These are phyloP conservation scores for Globisporangium parvum DNA, from an alignment of 352 stramenopile genomes.

Conservation along the genomic window DNA sequence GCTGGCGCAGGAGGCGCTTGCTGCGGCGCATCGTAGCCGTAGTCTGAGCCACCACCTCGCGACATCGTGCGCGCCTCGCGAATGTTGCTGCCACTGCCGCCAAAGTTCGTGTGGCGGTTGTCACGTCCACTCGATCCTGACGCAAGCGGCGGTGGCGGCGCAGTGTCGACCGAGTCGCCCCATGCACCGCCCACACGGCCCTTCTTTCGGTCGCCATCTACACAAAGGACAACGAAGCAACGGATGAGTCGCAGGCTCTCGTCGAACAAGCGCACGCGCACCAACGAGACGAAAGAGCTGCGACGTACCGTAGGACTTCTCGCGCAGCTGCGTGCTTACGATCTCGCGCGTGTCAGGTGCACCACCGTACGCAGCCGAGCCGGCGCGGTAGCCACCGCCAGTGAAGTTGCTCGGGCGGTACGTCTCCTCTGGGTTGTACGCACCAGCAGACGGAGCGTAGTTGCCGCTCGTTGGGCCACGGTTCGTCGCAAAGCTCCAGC, in stretches of 20 bases:
- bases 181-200: conserved; percentile 74
- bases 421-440: conserved; percentile 80
- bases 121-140: conserved; percentile 24
- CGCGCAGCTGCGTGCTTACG: conserved; percentile 58
- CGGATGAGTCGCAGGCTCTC: not conserved
- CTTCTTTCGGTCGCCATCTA: conserved; percentile 80
- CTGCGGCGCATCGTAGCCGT: conserved; percentile 39
- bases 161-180: conserved; percentile 24
- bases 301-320: conserved; percentile 69
- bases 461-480: conserved; percentile 68
- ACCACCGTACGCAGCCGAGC: conserved; percentile 27
- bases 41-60: conserved; percentile 33
- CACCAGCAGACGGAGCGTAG: conserved; percentile 39
- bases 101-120: conserved; percentile 13
- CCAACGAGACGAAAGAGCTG: not conserved
- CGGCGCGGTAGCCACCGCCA: conserved; percentile 45
- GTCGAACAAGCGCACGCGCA: not conserved
- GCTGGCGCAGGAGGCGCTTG: conserved; percentile 12
- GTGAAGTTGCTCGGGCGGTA: conserved; percentile 52
- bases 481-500: conserved; percentile 84
- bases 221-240: not conserved
- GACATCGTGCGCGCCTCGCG: conserved; percentile 33
- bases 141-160: conserved; percentile 15
- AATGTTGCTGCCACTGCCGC: conserved; percentile 24
- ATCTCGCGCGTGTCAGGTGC: conserved; percentile 46